Conservation (phyloP, 768 basidiomycete genomes). For the Clitopilus passeckerianus region DNA sequence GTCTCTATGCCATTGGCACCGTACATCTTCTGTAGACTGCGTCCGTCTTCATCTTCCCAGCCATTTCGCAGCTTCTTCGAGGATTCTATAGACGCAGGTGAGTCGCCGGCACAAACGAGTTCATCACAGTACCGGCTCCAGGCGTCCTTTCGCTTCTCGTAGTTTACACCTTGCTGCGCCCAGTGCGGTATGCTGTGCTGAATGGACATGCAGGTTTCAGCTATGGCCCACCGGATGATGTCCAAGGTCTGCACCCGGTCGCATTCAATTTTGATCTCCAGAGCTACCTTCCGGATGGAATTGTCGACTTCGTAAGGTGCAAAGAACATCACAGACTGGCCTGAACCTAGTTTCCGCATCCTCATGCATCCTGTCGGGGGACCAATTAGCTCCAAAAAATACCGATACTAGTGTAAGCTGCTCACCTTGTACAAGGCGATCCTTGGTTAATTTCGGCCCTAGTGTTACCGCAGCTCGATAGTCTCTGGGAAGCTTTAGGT, state of each 20-base stretch:
- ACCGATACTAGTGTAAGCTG: no score
- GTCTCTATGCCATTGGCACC: slow-evolving; percentile 1
- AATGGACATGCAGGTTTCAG: slow-evolving; percentile 37
- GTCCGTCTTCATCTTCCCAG: slow-evolving; percentile 37
- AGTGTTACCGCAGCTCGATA: slow-evolving; percentile 43
- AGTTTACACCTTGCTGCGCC: slow-evolving; percentile 33
- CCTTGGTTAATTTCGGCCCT: slow-evolving; percentile 47
- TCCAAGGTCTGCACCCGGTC: slow-evolving; percentile 15
- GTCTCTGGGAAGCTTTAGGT: slow-evolving; percentile 39
- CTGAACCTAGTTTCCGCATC: slow-evolving; percentile 43
- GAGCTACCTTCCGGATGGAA: slow-evolving; percentile 24
- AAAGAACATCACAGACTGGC: slow-evolving; percentile 44
- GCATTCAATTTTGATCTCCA: no score
- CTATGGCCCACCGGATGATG: slow-evolving; percentile 39
- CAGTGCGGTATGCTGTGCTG: slow-evolving; percentile 33
- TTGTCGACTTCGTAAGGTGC: slow-evolving; percentile 36
- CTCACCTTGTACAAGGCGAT: slow-evolving; percentile 46
- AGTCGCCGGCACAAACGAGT: no score
- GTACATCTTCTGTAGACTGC: slow-evolving; percentile 29
- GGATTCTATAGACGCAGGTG: not conserved
- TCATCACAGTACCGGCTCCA: slow-evolving; percentile 10
- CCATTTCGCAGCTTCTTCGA: slow-evolving; percentile 7
- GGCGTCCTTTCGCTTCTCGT: slow-evolving; percentile 18
- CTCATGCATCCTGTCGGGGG: slow-evolving; percentile 43
- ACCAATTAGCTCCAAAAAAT: not conserved